phyloP scores from a whole-genome alignment of 148 eudicot species.

The Camellia lanceoleosa region DNA sequence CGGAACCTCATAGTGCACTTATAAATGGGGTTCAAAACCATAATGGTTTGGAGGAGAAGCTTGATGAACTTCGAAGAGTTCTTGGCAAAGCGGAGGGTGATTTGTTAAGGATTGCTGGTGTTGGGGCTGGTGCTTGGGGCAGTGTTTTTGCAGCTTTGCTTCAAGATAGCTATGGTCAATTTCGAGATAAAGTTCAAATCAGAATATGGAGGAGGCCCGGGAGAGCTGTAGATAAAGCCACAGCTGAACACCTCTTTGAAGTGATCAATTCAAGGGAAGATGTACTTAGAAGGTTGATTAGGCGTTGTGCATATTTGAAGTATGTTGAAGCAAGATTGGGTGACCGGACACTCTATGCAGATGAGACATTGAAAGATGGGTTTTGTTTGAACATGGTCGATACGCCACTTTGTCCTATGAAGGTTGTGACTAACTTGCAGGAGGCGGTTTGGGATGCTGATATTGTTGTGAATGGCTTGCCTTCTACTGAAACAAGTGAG shows the following conservation, averaged over 20 bases:
- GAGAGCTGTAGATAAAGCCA: slow-evolving; percentile 49
- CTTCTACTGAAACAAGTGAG: slow-evolving; percentile 70
- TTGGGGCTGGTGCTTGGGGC: slow-evolving; percentile 72
- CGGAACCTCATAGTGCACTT: slow-evolving; percentile 15
- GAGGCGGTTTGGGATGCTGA: slow-evolving; percentile 75
- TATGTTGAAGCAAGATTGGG: slow-evolving; percentile 61
- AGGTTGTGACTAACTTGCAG: slow-evolving; percentile 65
- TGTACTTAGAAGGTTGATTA: slow-evolving; percentile 49
- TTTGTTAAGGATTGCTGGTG: slow-evolving; percentile 47
- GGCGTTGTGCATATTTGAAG: slow-evolving; percentile 54
- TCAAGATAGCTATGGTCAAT: slow-evolving; percentile 60
- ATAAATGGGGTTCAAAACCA: slow-evolving; percentile 33
- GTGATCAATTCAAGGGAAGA: slow-evolving; percentile 63
- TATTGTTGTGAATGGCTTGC: slow-evolving; percentile 62
- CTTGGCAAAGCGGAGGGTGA: slow-evolving; percentile 47
- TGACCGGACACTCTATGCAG: slow-evolving; percentile 60
- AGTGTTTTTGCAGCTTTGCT: slow-evolving; percentile 61
- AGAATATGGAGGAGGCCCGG: slow-evolving; percentile 64
- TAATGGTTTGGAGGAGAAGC: slow-evolving; percentile 47
- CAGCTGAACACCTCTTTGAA: slow-evolving; percentile 58
- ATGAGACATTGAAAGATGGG: slow-evolving; percentile 61
- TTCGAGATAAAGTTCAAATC: slow-evolving; percentile 52
- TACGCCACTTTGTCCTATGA: slow-evolving; percentile 61
- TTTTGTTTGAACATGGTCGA: slow-evolving; percentile 64
- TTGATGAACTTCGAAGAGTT: slow-evolving; percentile 43